A percentile compares a stretch with the other conserved stretches of the same genome.
Evolutionary conservation across 257 asterid species (phyloP).

Genomic region (Ophiorrhiza pumila): DNA sequence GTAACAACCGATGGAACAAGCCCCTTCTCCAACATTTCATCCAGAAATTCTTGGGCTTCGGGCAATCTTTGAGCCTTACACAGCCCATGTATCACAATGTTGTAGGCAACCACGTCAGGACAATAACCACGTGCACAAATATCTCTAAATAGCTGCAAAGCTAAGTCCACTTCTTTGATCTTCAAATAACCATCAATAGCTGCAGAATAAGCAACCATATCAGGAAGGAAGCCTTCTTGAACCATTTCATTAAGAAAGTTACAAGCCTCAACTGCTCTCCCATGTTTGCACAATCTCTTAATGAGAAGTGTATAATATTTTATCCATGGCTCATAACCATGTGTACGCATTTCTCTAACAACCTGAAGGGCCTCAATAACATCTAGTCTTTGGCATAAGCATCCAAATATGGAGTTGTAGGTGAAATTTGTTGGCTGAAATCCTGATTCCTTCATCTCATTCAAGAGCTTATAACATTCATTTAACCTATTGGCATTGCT

Average conservation of each 20-base stretch:
- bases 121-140: conserved; percentile 56
- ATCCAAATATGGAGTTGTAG: conserved; percentile 72
- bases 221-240: conserved; percentile 66
- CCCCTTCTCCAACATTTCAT: conserved; percentile 64
- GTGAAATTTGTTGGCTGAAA: conserved; percentile 77
- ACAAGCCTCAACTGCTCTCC: conserved; percentile 62
- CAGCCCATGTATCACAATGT: conserved; percentile 72
- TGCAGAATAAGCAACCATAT: conserved; percentile 72
- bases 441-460: conserved; percentile 62
- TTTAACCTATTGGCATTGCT: conserved; percentile 54
- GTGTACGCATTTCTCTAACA: conserved; percentile 61
- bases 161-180: conserved; percentile 49
- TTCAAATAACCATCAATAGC: conserved; percentile 63
- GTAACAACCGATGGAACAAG: conserved; percentile 82
- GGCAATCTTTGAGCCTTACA: conserved; percentile 48
- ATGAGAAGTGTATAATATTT: conserved; percentile 69
- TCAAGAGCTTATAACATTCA: conserved; percentile 56
- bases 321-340: conserved; percentile 89
- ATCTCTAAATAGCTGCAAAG: conserved; percentile 59
- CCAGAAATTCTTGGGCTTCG: conserved; percentile 59
- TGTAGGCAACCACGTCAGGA: conserved; percentile 80
- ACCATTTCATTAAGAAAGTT: conserved; percentile 59
- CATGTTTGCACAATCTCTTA: conserved; percentile 54
- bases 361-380: conserved; percentile 54
- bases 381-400: conserved; percentile 67